Base-by-base conservation (phyloP, 768 basidiomycete genomes). In the Sutorius australiensis region DNA sequence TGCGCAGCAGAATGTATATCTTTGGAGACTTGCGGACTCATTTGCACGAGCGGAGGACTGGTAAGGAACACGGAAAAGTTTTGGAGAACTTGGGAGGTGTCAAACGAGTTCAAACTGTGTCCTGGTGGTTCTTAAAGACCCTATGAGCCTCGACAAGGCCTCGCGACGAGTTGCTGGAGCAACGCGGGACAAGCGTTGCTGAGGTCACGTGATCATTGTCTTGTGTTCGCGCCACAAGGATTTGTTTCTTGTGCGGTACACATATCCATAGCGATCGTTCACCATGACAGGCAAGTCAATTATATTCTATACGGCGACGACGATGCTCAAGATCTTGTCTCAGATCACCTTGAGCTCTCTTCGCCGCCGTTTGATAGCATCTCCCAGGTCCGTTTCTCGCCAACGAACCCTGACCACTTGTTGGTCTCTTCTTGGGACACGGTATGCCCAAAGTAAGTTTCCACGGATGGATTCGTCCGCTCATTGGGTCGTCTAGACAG, bases 341-440 rank as follows among this genome's bases (percentile, higher is more conserved):
- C 55, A 67, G 71, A 71, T 34, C 70, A 78, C 59, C 54, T 71
- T 8, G 80, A 80, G 57, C 64, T 86, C 32, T 72, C 76, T 6
- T 83, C 85, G 0, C 84, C 91, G 0, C 92, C 92, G 0, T 87
- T 91, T 60, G 93, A 97, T 72, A 88, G 87, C 61, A 80, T 95
- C 46, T 89, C 92, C 3, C 78, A 83, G 36, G 73, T 98, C 28
- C 78, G 81, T 31, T 98, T 89, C 70, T 91, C 92, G 19, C 89
- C 92, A 1, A 77, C 78, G 3, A 81, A 88, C 66, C 86, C 93
- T 3, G 78, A 87, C 50, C 84, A 87, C 17, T 73, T 98, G 1
- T 73, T 98, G 0, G 90, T 89, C 16, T 83, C 91, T 12, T 87
- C 89, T 55, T 98, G 95, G 95, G 95, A 98, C 70, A 82, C 89